These are phyloP conservation scores for Podospora australis DNA, from an alignment of 495 filamentous ascomycete genomes.

Conservation along the genomic window DNA sequence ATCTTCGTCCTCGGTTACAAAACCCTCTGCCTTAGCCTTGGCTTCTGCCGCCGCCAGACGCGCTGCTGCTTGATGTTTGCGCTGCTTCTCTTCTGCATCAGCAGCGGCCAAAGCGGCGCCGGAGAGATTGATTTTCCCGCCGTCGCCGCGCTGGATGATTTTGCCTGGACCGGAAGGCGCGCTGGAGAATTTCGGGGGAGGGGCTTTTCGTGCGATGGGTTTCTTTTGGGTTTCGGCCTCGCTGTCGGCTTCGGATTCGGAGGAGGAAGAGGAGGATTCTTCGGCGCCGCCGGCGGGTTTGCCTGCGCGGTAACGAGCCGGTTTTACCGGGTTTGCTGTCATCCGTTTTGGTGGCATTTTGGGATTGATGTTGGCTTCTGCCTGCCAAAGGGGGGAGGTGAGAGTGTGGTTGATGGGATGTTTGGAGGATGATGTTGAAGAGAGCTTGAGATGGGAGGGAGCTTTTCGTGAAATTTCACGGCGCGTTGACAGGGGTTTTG, in stretches of 20 bases:
- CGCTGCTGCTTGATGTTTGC: constrained; percentile 34
- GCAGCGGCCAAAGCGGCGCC: constrained; percentile 39
- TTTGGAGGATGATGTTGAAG: neutral
- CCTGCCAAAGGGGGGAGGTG: neutral
- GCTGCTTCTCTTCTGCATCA: constrained; percentile 41
- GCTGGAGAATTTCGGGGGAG: constrained; percentile 53
- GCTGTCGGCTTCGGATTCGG: constrained; percentile 48
- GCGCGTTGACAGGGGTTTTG: no score
- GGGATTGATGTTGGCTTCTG: no score
- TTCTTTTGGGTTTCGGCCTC: constrained; percentile 25
- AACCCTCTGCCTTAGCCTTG: constrained; percentile 62
- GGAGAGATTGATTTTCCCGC: constrained; percentile 62
- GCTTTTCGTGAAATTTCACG: no score
- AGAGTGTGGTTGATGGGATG: neutral
- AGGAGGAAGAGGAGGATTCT: constrained; percentile 57
- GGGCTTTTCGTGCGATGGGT: constrained; percentile 37
- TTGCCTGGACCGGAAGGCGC: constrained; percentile 36
- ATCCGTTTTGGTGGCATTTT: constrained; percentile 84
- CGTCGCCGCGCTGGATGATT: constrained; percentile 53
- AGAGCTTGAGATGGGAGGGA: neutral
- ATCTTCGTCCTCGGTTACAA: constrained; percentile 57
- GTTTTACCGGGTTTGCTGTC: constrained; percentile 84
- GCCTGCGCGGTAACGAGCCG: constrained; percentile 78
- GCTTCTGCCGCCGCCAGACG: constrained; percentile 38
- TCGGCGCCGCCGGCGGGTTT: constrained; percentile 59